These are phyloP conservation scores for Parastagonospora avenae DNA, from an alignment of 2,329 filamentous ascomycete species.

Conservation along the genomic window DNA sequence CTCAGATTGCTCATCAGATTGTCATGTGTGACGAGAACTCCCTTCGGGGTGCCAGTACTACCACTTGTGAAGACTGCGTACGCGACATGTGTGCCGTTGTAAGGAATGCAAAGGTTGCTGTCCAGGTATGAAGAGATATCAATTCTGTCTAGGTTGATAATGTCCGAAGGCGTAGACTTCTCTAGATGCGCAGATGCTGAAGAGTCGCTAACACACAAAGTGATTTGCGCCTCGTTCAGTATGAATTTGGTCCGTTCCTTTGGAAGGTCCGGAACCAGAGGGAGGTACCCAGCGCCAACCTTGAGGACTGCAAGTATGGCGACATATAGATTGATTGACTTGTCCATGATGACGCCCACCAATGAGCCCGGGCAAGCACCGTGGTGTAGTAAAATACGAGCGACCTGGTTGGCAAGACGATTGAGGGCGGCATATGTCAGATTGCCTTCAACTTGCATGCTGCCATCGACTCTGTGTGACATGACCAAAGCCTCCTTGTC, in stretches of 20 bases:
- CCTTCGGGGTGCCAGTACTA: constrained; percentile 80
- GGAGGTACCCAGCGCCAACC: constrained; percentile 78
- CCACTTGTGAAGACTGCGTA: constrained; percentile 87
- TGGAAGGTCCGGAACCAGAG: constrained; percentile 75
- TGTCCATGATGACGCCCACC: constrained; percentile 78
- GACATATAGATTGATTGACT: constrained; percentile 73
- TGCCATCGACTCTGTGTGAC: constrained; percentile 51
- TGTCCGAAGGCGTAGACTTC: constrained; percentile 2
- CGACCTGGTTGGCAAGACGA: constrained; percentile 66
- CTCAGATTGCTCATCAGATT: constrained; percentile 80
- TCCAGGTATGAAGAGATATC: constrained; percentile 38
- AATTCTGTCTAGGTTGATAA: constrained; percentile 39
- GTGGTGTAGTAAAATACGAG: constrained; percentile 57
- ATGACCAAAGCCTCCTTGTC: constrained; percentile 69
- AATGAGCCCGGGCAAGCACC: constrained; percentile 60
- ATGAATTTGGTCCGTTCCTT: constrained; percentile 64
- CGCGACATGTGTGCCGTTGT: constrained; percentile 61
- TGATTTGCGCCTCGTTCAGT: constrained; percentile 63
- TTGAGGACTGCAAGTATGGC: constrained; percentile 77
- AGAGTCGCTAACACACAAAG: constrained; percentile 52
- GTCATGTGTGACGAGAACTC: constrained; percentile 74
- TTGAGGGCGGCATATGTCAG: constrained; percentile 72
- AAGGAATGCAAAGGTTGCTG: constrained; percentile 45
- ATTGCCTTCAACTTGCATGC: constrained; percentile 41
- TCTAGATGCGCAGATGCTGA: constrained; percentile 11